Evolutionary conservation across 345 rosid genomes (phyloP).

Genomic region (Sonneratia alba): DNA sequence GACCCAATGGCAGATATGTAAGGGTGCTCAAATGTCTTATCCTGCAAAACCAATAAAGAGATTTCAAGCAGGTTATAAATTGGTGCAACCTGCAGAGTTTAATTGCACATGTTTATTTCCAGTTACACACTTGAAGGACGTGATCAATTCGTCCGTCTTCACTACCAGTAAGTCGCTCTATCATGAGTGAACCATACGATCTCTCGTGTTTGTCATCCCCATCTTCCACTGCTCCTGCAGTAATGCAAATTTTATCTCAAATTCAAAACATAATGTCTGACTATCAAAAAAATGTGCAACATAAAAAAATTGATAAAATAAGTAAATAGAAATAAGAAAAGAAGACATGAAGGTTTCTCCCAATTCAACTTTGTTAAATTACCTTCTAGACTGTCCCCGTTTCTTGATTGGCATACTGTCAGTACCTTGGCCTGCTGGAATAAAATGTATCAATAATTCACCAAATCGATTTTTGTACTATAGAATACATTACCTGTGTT

Average conservation of each 20-base stretch:
- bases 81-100: not conserved
- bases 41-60: constrained; percentile 30
- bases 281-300: no score
- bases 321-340: not conserved
- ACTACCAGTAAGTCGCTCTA: constrained; percentile 70
- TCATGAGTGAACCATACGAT: constrained; percentile 79
- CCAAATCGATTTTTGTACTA: not conserved
- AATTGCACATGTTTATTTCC: not conserved
- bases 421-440: constrained; percentile 59
- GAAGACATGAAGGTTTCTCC: not conserved
- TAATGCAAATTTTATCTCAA: not conserved
- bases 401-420: constrained; percentile 68
- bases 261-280: not conserved
- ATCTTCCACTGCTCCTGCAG: constrained; percentile 37
- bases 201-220: constrained; percentile 39
- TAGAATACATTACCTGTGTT: not conserved
- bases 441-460: constrained; percentile 5
- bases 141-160: constrained; percentile 83
- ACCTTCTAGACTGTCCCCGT: constrained; percentile 52
- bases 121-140: constrained; percentile 66
- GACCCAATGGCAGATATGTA: constrained; percentile 91
- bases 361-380: constrained; percentile 3
- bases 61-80: not conserved
- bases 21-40: constrained; percentile 87
- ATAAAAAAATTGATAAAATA: not conserved